phyloP scores from a whole-genome alignment of 2,329 filamentous ascomycete genomes.

The Talaromyces rugulosus region DNA sequence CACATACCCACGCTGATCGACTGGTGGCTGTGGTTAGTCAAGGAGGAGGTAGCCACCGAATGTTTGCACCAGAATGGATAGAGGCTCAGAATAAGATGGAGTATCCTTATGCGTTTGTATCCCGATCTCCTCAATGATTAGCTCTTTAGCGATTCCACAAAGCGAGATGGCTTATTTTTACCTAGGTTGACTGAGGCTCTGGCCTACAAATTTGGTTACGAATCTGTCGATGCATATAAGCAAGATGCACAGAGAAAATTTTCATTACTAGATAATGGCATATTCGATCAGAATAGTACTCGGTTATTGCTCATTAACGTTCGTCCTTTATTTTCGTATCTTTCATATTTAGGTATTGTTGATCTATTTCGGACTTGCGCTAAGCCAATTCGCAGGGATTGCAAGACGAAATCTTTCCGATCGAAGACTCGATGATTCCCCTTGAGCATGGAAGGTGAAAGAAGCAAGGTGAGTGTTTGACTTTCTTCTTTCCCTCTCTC shows the following conservation, averaged over 20 bases:
- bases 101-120: background rate
- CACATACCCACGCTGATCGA: background rate
- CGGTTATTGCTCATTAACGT: background rate
- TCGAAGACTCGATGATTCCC: background rate
- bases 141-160: background rate
- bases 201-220: background rate
- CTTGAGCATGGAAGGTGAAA: background rate
- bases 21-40: background rate
- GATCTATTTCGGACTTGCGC: background rate
- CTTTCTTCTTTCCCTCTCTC: no score
- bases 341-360: background rate
- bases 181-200: background rate
- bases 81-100: background rate
- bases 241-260: background rate
- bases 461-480: background rate
- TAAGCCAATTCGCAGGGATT: background rate
- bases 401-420: background rate
- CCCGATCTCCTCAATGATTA: background rate
- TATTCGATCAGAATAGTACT: background rate
- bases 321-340: background rate
- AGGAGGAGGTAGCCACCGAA: background rate
- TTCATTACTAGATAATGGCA: background rate
- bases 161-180: background rate
- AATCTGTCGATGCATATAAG: background rate
- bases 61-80: background rate